Evolutionary conservation across 768 basidiomycete species (phyloP).

Genomic region (Steccherinum ochraceum): DNA sequence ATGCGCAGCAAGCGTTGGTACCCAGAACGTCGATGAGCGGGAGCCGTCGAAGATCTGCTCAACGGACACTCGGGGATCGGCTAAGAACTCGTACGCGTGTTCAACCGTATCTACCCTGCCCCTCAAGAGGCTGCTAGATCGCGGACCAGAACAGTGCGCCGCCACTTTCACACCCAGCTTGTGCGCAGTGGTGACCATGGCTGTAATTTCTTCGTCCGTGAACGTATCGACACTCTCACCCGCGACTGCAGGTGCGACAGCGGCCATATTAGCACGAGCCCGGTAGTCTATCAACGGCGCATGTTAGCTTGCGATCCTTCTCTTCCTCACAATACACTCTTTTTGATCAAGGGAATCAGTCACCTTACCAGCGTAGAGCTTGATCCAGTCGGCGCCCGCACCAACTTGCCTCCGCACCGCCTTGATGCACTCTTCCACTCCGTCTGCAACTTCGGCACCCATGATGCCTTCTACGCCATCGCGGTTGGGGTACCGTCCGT

Average conservation of each 20-base stretch:
- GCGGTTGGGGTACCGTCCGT: conserved; percentile 33
- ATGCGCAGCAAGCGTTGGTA: conserved; percentile 52
- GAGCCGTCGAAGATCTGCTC: conserved; percentile 2
- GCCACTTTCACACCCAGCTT: conserved; percentile 49
- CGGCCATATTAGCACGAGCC: conserved; percentile 37
- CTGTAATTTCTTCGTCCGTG: conserved; percentile 35
- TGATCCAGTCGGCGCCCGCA: conserved; percentile 64
- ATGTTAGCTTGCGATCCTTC: too few species aligned
- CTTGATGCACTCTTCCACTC: conserved; percentile 44
- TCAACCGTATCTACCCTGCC: conserved; percentile 46
- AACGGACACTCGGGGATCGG: conserved; percentile 3
- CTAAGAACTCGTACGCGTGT: conserved; percentile 30
- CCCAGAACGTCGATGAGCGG: conserved; percentile 31
- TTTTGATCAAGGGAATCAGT: not conserved
- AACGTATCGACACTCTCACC: conserved; percentile 37
- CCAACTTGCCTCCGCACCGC: conserved; percentile 58
- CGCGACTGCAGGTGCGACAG: conserved; percentile 32
- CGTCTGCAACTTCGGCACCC: conserved; percentile 56
- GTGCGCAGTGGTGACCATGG: conserved; percentile 48
- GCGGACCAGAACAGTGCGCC: conserved; percentile 37
- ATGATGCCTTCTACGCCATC: conserved; percentile 52
- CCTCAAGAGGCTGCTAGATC: not conserved
- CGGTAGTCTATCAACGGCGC: conserved; percentile 41
- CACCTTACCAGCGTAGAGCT: conserved; percentile 28
- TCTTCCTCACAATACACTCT: not conserved